phyloP scores from a whole-genome alignment of 495 filamentous ascomycete species.

The Penicillium daleae region DNA sequence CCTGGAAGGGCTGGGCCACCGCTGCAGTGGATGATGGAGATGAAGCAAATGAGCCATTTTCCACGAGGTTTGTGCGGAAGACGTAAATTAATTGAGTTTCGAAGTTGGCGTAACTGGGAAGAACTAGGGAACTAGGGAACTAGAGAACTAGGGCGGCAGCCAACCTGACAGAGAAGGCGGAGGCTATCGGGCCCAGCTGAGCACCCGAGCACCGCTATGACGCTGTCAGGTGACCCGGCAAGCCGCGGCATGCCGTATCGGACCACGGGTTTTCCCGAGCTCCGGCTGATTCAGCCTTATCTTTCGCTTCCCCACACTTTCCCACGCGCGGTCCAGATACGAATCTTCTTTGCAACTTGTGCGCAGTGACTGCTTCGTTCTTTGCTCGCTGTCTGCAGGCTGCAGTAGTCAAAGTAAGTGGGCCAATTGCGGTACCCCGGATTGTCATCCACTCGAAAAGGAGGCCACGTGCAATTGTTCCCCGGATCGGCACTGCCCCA shows the following conservation, averaged over 20 bases:
- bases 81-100: slow-evolving; percentile 7
- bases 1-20: slow-evolving; percentile 69
- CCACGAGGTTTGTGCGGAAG: background rate
- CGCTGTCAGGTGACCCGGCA: slow-evolving; percentile 22
- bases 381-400: background rate
- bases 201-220: slow-evolving; percentile 16
- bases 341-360: slow-evolving; percentile 12
- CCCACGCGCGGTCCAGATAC: slow-evolving; percentile 4
- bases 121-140: background rate
- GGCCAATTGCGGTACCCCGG: slow-evolving; percentile 6
- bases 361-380: slow-evolving; percentile 11
- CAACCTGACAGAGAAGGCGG: slow-evolving; percentile 5
- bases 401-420: slow-evolving; percentile 4
- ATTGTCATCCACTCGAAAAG: background rate
- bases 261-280: slow-evolving; percentile 15
- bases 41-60: slow-evolving; percentile 22
- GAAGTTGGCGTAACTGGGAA: background rate
- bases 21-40: slow-evolving; percentile 69
- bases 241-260: slow-evolving; percentile 25
- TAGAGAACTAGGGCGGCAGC: background rate
- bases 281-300: slow-evolving; percentile 32
- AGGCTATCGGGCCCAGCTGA: slow-evolving; percentile 10
- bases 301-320: slow-evolving; percentile 31
- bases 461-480: slow-evolving; percentile 6
- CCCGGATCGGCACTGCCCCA: slow-evolving; percentile 15